Evolutionary conservation across 164 flowering plant species (phyloP).

Genomic region (Houttuynia cordata): DNA sequence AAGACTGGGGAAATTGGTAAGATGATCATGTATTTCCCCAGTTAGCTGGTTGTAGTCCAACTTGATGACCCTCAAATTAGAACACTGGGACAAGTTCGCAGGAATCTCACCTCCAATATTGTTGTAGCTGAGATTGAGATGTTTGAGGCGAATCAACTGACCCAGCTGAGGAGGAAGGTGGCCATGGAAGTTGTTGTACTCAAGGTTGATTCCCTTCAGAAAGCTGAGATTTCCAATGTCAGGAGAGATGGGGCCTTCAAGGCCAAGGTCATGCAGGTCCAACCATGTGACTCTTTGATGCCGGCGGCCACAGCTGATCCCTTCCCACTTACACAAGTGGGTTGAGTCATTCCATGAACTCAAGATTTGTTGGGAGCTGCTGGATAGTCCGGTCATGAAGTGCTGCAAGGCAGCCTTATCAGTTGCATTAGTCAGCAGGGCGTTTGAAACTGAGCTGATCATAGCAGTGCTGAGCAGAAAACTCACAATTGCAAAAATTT

Average conservation of each 20-base stretch:
- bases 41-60: background rate
- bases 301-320: constrained; percentile 14
- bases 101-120: constrained; percentile 14
- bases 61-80: background rate
- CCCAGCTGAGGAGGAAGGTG: constrained; percentile 17
- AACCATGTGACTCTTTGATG: constrained; percentile 11
- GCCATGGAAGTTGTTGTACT: constrained; percentile 16
- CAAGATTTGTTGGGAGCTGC: background rate
- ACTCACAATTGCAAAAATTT: no score
- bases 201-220: constrained; percentile 10
- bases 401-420: background rate
- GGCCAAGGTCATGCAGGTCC: background rate
- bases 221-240: constrained; percentile 26
- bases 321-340: constrained; percentile 25
- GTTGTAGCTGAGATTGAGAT: constrained; percentile 7
- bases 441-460: no score
- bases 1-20: background rate
- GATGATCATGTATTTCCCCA: background rate
- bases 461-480: no score
- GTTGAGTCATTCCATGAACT: constrained; percentile 20
- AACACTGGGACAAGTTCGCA: constrained; percentile 6
- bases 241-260: constrained; percentile 22
- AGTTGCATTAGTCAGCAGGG: background rate
- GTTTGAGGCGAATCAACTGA: constrained; percentile 5
- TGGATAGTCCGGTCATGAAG: background rate